Conservation (phyloP, 2,329 filamentous ascomycete species). For the Fusarium sp. region DNA sequence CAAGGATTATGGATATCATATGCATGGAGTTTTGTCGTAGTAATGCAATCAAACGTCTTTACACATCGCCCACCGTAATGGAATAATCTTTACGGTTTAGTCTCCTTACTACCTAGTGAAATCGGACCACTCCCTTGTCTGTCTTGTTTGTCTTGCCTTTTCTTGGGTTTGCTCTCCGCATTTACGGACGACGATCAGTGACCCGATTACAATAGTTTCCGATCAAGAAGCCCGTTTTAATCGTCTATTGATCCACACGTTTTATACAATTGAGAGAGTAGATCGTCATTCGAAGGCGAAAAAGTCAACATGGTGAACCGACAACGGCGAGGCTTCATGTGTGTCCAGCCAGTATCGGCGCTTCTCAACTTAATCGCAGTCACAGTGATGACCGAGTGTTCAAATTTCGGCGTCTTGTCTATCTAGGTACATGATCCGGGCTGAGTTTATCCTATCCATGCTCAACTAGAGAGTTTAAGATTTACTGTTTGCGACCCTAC, state of each 20-base stretch:
- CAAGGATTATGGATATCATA: neutral
- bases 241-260: neutral
- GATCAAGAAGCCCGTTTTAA: slow-evolving; percentile 25
- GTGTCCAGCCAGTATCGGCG: neutral
- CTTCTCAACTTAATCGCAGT: slow-evolving; percentile 2
- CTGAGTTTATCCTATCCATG: slow-evolving; percentile 12
- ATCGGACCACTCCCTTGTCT: slow-evolving; percentile 6
- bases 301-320: neutral
- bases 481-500: neutral
- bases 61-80: slow-evolving; percentile 38
- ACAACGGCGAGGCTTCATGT: slow-evolving; percentile 2
- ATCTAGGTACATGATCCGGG: slow-evolving; percentile 11
- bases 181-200: slow-evolving; percentile 24
- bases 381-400: neutral
- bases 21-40: slow-evolving; percentile 18
- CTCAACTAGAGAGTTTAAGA: neutral
- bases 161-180: slow-evolving; percentile 27
- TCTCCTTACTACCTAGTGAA: neutral
- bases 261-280: neutral
- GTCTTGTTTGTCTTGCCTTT: neutral
- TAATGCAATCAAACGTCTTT: slow-evolving; percentile 37
- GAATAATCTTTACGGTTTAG: slow-evolving; percentile 22
- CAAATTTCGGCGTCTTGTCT: slow-evolving; percentile 32
- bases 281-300: slow-evolving; percentile 10
- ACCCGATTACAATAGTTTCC: slow-evolving; percentile 13